Conservation (phyloP, 2,329 filamentous ascomycete genomes). For the Aaosphaeria arxii region DNA sequence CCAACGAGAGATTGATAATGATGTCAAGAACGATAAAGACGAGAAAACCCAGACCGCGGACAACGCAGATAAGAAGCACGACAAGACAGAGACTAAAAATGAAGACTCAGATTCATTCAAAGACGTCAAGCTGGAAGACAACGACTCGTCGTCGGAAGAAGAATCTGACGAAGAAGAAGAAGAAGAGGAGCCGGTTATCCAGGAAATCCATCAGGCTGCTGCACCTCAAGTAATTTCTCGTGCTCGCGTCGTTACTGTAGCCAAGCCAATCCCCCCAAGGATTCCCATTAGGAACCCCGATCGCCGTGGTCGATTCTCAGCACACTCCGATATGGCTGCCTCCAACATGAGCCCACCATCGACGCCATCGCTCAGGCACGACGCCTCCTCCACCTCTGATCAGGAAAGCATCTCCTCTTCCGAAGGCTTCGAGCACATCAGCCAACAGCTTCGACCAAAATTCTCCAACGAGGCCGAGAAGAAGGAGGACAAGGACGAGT, state of each 20-base stretch:
- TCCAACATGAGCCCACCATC: conserved; percentile 26
- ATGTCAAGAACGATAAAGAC: conserved; percentile 6
- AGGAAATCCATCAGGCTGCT: conserved; percentile 63
- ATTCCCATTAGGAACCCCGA: conserved; percentile 76
- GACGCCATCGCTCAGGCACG: conserved; percentile 31
- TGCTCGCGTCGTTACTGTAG: conserved; percentile 79
- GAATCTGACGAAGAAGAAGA: conserved; percentile 49
- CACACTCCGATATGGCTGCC: conserved; percentile 25
- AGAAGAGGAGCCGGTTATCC: conserved; percentile 64
- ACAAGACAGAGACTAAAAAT: conserved; percentile 29
- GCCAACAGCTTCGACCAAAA: conserved; percentile 24
- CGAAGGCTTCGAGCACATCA: conserved; percentile 29
- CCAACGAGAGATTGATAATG: conserved; percentile 5
- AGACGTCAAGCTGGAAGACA: conserved; percentile 47
- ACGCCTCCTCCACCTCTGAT: conserved; percentile 31
- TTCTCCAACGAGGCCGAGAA: conserved; percentile 12
- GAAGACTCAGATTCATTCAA: conserved; percentile 16
- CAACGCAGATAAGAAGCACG: background rate
- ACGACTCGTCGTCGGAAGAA: conserved; percentile 38
- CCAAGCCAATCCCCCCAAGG: conserved; percentile 74
- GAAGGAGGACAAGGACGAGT: conserved; percentile 36
- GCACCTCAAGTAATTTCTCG: conserved; percentile 68
- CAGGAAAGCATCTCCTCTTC: conserved; percentile 26
- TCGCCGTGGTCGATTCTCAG: conserved; percentile 35
- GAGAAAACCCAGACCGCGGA: background rate